Conservation (phyloP, 331 rosid genomes). For the Erythrophleum ivorense region DNA sequence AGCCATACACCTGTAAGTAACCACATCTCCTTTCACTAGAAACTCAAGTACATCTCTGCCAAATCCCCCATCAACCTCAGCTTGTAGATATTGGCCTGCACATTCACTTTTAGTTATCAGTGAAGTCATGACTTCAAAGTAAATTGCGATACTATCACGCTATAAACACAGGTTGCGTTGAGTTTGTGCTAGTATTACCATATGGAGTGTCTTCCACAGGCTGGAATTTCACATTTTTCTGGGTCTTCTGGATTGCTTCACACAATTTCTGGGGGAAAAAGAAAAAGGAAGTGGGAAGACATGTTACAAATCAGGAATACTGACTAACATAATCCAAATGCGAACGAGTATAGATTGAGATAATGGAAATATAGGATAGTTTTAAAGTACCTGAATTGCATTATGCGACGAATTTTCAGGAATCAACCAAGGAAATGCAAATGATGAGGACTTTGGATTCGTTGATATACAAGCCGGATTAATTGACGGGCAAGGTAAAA, state of each 20-base stretch:
- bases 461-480: slow-evolving; percentile 89
- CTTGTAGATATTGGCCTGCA: slow-evolving; percentile 80
- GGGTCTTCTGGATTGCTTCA: slow-evolving; percentile 83
- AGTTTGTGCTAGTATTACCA: slow-evolving; percentile 50
- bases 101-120: slow-evolving; percentile 10
- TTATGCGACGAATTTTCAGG: slow-evolving; percentile 60
- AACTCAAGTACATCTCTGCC: slow-evolving; percentile 83
- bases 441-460: slow-evolving; percentile 82
- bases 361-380: slow-evolving; percentile 11
- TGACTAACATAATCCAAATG: slow-evolving; percentile 6
- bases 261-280: slow-evolving; percentile 54
- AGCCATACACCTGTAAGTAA: slow-evolving; percentile 77
- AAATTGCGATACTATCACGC: not conserved
- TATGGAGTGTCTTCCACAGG: slow-evolving; percentile 65
- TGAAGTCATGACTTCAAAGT: not conserved
- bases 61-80: slow-evolving; percentile 91
- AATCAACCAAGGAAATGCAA: slow-evolving; percentile 76
- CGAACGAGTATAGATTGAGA: slow-evolving; percentile 10
- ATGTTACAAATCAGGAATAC: not conserved
- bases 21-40: slow-evolving; percentile 86
- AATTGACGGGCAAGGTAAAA: slow-evolving; percentile 85
- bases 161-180: not conserved
- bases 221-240: slow-evolving; percentile 76
- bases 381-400: slow-evolving; percentile 66
- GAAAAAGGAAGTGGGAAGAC: not conserved